phyloP scores from a whole-genome alignment of 352 stramenopile species.

The Globisporangium parvum region DNA sequence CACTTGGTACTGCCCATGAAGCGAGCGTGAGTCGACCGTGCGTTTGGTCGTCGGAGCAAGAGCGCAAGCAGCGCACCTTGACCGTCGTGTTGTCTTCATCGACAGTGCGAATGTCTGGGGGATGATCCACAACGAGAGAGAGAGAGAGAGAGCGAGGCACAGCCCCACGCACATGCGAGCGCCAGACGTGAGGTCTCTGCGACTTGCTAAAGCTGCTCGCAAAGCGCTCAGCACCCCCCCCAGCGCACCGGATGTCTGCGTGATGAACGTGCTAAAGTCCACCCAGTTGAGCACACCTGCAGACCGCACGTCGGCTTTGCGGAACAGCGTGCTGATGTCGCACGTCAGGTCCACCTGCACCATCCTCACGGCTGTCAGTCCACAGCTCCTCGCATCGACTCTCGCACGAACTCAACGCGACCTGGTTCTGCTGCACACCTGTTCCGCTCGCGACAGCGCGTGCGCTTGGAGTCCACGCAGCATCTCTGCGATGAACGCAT shows the following conservation, averaged over 20 bases:
- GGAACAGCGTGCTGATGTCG: constrained; percentile 33
- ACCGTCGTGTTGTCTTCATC: constrained; percentile 8
- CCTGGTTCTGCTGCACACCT: constrained; percentile 17
- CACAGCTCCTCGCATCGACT: neutral
- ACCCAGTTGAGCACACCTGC: constrained; percentile 29
- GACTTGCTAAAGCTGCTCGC: too few relatives aligned
- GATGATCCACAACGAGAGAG: too few relatives aligned
- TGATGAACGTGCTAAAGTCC: constrained; percentile 41
- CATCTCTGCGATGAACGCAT: constrained; percentile 40
- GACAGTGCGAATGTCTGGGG: constrained; percentile 1
- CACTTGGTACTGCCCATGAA: constrained; percentile 21
- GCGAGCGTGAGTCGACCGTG: too few relatives aligned
- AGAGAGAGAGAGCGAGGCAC: too few relatives aligned
- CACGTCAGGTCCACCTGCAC: constrained; percentile 25
- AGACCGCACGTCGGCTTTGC: constrained; percentile 30
- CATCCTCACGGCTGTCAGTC: neutral
- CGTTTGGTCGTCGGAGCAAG: too few relatives aligned
- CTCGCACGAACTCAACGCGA: neutral
- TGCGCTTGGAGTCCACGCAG: constrained; percentile 19
- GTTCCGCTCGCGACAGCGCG: constrained; percentile 14
- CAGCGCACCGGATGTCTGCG: constrained; percentile 27
- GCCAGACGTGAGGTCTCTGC: neutral
- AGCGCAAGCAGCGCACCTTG: neutral
- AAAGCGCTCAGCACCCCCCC: too few relatives aligned
- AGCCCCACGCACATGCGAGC: neutral